These are phyloP conservation scores for Chlamydomonas eustigma DNA, from an alignment of 139 green algal species.

Conservation along the genomic window DNA sequence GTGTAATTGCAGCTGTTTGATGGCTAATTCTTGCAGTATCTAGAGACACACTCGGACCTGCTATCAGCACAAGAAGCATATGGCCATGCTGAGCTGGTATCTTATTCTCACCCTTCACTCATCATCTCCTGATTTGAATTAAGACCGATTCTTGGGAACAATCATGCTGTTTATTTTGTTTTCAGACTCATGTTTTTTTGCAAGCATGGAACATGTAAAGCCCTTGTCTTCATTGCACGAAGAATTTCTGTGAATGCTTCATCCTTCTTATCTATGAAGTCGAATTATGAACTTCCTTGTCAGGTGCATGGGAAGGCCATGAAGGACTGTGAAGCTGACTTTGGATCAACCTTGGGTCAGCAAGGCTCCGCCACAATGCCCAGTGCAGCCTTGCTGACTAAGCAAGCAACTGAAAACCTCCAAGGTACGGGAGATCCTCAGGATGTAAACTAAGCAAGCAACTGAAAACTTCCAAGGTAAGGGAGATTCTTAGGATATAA, in stretches of 20 bases:
- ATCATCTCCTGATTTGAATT: background rate
- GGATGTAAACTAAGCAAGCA: background rate
- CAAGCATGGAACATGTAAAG: too few species aligned
- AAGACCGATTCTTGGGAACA: background rate
- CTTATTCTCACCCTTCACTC: background rate
- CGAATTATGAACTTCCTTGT: background rate
- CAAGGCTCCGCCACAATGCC: slow-evolving; percentile 13
- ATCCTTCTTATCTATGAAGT: background rate
- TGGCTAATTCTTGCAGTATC: slow-evolving; percentile 7
- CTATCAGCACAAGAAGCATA: slow-evolving; percentile 4
- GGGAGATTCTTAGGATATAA: background rate
- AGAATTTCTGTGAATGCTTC: background rate
- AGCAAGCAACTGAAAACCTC: background rate
- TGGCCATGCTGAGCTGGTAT: background rate
- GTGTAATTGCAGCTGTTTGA: background rate
- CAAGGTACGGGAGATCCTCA: background rate
- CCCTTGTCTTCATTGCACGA: too few species aligned
- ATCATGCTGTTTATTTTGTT: background rate
- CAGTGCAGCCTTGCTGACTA: background rate
- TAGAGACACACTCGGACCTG: background rate
- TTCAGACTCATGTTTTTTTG: too few species aligned
- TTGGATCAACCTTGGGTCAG: slow-evolving; percentile 4
- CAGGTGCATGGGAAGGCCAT: slow-evolving; percentile 19
- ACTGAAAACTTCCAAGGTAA: background rate
- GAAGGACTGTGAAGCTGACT: slow-evolving; percentile 29